Evolutionary conservation across 2,329 filamentous ascomycete species (phyloP).

Genomic region (Aspergillus persii): DNA sequence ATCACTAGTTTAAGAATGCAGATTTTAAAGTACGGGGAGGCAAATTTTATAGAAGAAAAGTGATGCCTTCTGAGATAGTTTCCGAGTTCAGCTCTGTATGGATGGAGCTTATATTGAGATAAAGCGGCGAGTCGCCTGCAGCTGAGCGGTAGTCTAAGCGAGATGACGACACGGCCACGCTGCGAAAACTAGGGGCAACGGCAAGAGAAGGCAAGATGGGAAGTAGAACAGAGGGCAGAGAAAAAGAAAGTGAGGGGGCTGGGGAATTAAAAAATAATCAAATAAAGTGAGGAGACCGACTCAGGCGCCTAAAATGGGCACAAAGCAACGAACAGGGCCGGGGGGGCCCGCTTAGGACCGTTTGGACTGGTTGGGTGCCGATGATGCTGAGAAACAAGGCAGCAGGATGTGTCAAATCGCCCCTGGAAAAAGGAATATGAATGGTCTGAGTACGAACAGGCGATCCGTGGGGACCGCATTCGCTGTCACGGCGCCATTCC

Average conservation of each 20-base stretch:
- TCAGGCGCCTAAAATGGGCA: constrained; percentile 20
- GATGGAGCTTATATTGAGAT: constrained; percentile 3
- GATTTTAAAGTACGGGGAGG: background rate
- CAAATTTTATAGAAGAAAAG: constrained; percentile 2
- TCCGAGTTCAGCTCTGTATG: constrained; percentile 9
- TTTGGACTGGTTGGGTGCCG: constrained; percentile 18
- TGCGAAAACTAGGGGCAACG: background rate
- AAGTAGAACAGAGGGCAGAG: constrained; percentile 1
- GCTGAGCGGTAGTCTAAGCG: background rate
- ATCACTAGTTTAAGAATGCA: background rate
- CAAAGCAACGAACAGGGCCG: constrained; percentile 23
- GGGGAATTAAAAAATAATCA: constrained; percentile 14
- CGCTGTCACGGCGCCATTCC: constrained; percentile 1
- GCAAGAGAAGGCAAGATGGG: constrained; percentile 2
- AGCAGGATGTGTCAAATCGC: constrained; percentile 11
- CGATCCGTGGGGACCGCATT: constrained; percentile 20
- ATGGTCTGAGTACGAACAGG: constrained; percentile 13
- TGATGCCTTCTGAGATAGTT: constrained; percentile 15
- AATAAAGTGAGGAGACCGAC: constrained; percentile 2
- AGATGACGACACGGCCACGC: background rate
- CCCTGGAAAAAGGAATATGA: constrained; percentile 6
- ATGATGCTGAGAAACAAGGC: constrained; percentile 18
- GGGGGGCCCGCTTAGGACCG: constrained; percentile 5
- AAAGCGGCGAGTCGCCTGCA: background rate
- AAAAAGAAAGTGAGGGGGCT: constrained; percentile 15